Evolutionary conservation across 2,329 filamentous ascomycete genomes (phyloP), one percentile per base, ranked within the genome.

Genomic region (Uncinocarpus reesii): DNA sequence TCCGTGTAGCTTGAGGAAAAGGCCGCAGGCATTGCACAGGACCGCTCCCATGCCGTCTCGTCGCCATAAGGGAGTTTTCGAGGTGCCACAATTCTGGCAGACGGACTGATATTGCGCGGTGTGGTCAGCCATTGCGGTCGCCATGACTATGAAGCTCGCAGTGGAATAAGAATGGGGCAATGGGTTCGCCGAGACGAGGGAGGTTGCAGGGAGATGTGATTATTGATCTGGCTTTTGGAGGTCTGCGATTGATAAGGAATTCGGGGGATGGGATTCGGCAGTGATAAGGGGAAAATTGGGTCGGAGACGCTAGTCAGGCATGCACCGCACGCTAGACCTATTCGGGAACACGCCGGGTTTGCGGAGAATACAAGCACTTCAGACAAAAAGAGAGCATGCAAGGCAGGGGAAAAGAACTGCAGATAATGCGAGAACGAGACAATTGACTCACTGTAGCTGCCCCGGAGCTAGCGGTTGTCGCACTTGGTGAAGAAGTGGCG

Each of bases 1-100:
- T 55, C 89, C 89, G 65, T 98, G 92, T 57, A 98, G 77, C 76
- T 98, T 98, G 61, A 96, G 78, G 69, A 96, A 98, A 49, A 98
- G 78, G 52, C 92, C 92, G 69, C 92, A 98, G 61, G 92, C 92
- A 71, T 98, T 98, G 80, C 92, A 98, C 45, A 98, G 83, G 31
- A 98, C 90, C 0, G 88, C 84, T 57, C 92, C 92, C 60, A 84
- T 80, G 72, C 98, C 92, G 75, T 98, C 92, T 72, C 92, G 84
- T 60, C 92, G 86, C 92, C 92, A 98, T 64, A 98, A 73, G 35
- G 92, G 92, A 38, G 92, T 98, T 45, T 89, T 96, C 35, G 87
- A 94, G 37, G 92, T 98, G 55, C 80, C 80, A 71, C 92, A 98
- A 67, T 98, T 98, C 67, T 94, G 86, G 69, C 92, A 98, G 57